These are phyloP conservation scores for Vitis labrusca DNA, from an alignment of 164 flowering plant species.

Conservation along the genomic window DNA sequence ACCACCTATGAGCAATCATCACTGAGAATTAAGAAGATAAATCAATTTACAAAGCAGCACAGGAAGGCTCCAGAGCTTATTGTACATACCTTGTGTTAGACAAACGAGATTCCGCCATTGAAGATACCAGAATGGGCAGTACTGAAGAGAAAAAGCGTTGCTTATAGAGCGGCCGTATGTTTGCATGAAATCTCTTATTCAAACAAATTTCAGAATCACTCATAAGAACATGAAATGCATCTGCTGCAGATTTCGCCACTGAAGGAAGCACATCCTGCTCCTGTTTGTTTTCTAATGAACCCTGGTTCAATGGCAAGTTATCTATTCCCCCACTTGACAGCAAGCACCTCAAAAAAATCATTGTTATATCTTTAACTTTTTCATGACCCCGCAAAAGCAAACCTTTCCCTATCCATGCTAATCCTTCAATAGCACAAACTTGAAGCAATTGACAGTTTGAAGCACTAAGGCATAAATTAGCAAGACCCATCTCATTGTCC, in stretches of 20 bases:
- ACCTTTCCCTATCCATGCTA: constrained; percentile 97
- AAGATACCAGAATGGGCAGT: constrained; percentile 63
- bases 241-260: constrained; percentile 59
- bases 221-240: constrained; percentile 77
- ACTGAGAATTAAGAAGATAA: not conserved
- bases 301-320: constrained; percentile 17
- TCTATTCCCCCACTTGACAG: constrained; percentile 21
- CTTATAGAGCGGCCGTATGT: constrained; percentile 78
- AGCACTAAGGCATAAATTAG: constrained; percentile 21
- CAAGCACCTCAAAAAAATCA: constrained; percentile 59
- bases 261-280: constrained; percentile 24
- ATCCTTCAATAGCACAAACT: constrained; percentile 55
- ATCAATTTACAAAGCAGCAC: not conserved
- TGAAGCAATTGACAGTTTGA: constrained; percentile 26
- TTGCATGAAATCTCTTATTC: constrained; percentile 75
- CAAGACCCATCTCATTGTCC: constrained; percentile 18
- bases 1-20: not conserved
- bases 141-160: constrained; percentile 78
- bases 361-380: constrained; percentile 56
- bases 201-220: constrained; percentile 80
- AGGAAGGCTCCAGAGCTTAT: not conserved
- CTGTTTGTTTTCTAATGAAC: constrained; percentile 11
- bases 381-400: constrained; percentile 93
- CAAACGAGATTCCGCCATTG: constrained; percentile 48
- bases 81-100: constrained; percentile 45